phyloP scores from a whole-genome alignment of 2,329 filamentous ascomycete species.

The Neocatenulostroma microsporum region DNA sequence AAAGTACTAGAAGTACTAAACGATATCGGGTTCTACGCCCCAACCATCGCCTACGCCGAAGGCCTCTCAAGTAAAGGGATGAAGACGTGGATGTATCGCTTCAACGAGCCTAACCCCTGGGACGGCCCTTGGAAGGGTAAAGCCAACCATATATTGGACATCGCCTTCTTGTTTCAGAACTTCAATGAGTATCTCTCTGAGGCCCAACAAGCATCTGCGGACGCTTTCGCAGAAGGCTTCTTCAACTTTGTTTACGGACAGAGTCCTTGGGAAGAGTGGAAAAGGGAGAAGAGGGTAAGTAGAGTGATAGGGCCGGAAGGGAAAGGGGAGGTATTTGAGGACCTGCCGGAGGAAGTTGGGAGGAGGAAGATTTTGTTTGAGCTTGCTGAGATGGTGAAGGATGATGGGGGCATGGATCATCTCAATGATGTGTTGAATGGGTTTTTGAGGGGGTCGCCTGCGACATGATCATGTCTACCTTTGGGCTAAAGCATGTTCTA shows the following conservation, averaged over 20 bases:
- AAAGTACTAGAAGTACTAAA: constrained; percentile 38
- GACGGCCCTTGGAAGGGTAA: constrained; percentile 34
- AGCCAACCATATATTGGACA: constrained; percentile 39
- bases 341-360: constrained; percentile 12
- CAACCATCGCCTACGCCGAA: constrained; percentile 36
- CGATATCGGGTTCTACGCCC: constrained; percentile 42
- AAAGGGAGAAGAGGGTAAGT: constrained; percentile 22
- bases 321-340: constrained; percentile 9
- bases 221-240: constrained; percentile 31
- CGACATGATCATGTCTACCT: no score
- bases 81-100: constrained; percentile 35
- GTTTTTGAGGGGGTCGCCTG: constrained; percentile 8
- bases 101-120: constrained; percentile 44
- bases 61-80: constrained; percentile 6
- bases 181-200: constrained; percentile 33
- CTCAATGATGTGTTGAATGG: constrained; percentile 9
- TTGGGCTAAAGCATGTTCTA: no score
- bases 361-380: constrained; percentile 12
- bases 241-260: constrained; percentile 34
- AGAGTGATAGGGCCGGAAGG: constrained; percentile 11
- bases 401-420: constrained; percentile 12
- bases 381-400: constrained; percentile 8
- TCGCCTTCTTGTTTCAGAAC: constrained; percentile 42
- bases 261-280: constrained; percentile 27
- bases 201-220: constrained; percentile 27